Percentiles rank a stretch among this genome's conserved stretches.
phyloP scores from a whole-genome alignment of 2,329 filamentous ascomycete genomes.

The Aspergillus hiratsukae region DNA sequence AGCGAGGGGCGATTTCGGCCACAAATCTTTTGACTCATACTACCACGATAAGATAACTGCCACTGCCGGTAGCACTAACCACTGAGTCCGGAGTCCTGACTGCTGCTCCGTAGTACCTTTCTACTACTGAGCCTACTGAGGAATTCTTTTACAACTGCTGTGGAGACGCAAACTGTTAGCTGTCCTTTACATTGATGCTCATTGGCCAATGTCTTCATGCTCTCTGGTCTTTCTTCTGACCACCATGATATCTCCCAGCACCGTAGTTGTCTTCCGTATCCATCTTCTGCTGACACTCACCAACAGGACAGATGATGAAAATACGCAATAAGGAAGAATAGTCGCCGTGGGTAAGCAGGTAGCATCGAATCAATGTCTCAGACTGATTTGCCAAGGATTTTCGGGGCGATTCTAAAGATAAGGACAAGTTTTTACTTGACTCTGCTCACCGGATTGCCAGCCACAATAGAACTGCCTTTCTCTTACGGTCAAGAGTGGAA shows the following conservation, averaged over 20 bases:
- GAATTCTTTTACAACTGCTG: background rate
- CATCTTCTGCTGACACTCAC: background rate
- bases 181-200: background rate
- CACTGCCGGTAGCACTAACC: too few relatives aligned
- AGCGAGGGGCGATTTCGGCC: slow-evolving; percentile 26
- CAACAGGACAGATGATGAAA: background rate
- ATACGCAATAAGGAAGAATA: background rate
- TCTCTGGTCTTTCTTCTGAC: background rate
- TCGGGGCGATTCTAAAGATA: background rate
- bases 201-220: background rate
- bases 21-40: slow-evolving; percentile 22
- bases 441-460: background rate
- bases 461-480: background rate
- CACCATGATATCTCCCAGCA: background rate
- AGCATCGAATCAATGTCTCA: background rate
- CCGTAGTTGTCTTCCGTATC: background rate
- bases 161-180: background rate
- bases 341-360: background rate
- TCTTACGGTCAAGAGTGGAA: background rate
- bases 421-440: background rate
- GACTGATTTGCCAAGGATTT: background rate
- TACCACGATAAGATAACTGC: slow-evolving; percentile 25
- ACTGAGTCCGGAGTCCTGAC: background rate
- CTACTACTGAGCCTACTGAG: too few relatives aligned
- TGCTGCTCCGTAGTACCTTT: background rate